phyloP scores from a whole-genome alignment of 2,329 filamentous ascomycete species.

The Pseudogymnoascus sp. region DNA sequence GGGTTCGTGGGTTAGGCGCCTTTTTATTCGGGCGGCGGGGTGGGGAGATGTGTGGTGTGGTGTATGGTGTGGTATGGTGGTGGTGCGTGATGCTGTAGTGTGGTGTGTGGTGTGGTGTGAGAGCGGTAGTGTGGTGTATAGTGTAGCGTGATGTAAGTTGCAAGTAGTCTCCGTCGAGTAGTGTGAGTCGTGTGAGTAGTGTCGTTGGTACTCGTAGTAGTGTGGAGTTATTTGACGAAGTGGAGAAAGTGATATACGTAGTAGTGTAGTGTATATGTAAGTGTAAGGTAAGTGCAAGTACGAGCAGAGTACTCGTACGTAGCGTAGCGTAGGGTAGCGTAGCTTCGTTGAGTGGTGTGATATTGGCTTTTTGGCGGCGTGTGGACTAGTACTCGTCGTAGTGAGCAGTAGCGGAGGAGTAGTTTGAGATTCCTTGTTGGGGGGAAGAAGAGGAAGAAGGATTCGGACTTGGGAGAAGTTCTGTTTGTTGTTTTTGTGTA shows the following conservation, averaged over 20 bases:
- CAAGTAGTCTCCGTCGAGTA: not conserved
- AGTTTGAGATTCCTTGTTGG: not conserved
- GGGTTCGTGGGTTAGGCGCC: not conserved
- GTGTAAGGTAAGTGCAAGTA: not conserved
- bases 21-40: not conserved
- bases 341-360: not conserved
- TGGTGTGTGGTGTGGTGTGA: not conserved
- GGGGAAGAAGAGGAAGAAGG: not conserved
- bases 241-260: slow-evolving; percentile 5
- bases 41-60: not conserved
- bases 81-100: not conserved
- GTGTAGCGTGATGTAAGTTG: slow-evolving; percentile 1
- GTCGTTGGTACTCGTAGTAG: not conserved
- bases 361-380: not conserved
- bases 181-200: not conserved
- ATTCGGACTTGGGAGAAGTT: not conserved
- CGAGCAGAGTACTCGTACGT: not conserved
- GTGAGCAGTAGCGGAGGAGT: not conserved
- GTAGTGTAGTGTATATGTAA: not conserved
- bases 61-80: not conserved
- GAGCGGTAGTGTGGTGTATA: not conserved
- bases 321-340: too few species aligned
- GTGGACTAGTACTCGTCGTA: not conserved
- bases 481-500: not conserved
- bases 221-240: not conserved